A percentile compares a stretch with the other conserved stretches of the same genome.
These are phyloP conservation scores for Helicostylum pulchrum DNA, from an alignment of 192 early-diverging fungal species.

Conservation along the genomic window DNA sequence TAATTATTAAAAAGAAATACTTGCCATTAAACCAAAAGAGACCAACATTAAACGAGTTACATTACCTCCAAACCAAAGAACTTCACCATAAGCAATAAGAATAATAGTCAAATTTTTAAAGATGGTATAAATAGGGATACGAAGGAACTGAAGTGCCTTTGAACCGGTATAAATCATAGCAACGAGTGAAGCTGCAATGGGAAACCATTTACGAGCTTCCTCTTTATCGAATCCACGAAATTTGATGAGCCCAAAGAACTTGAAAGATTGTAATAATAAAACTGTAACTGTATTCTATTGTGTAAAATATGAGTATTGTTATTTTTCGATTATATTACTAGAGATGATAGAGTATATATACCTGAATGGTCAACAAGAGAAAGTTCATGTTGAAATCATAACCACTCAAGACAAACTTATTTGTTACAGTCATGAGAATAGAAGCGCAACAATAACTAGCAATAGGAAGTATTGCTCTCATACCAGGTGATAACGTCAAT, in stretches of 20 bases:
- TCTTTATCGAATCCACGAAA: slow-evolving; percentile 62
- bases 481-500: slow-evolving; percentile 31
- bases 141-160: slow-evolving; percentile 88
- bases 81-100: slow-evolving; percentile 92
- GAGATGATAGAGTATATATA: slow-evolving; percentile 12
- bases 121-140: slow-evolving; percentile 93
- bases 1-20: neutral
- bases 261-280: slow-evolving; percentile 52
- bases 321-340: neutral
- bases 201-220: slow-evolving; percentile 77
- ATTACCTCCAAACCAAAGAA: slow-evolving; percentile 72
- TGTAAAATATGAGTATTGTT: slow-evolving; percentile 11
- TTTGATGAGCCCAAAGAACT: slow-evolving; percentile 52
- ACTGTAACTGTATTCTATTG: slow-evolving; percentile 60
- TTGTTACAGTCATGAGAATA: slow-evolving; percentile 87
- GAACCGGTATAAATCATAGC: slow-evolving; percentile 97
- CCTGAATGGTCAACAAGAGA: slow-evolving; percentile 75
- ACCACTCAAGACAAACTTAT: slow-evolving; percentile 82
- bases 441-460: slow-evolving; percentile 84
- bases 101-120: slow-evolving; percentile 99
- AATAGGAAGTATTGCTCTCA: slow-evolving; percentile 63
- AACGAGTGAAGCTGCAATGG: slow-evolving; percentile 79
- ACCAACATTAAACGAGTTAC: slow-evolving; percentile 80
- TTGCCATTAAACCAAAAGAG: slow-evolving; percentile 80
- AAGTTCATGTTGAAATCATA: slow-evolving; percentile 86